Evolutionary conservation across 805 yeast genomes (phyloP), one percentile per base, ranked within the genome.

Genomic region (Kazachstania bromeliacearum): DNA sequence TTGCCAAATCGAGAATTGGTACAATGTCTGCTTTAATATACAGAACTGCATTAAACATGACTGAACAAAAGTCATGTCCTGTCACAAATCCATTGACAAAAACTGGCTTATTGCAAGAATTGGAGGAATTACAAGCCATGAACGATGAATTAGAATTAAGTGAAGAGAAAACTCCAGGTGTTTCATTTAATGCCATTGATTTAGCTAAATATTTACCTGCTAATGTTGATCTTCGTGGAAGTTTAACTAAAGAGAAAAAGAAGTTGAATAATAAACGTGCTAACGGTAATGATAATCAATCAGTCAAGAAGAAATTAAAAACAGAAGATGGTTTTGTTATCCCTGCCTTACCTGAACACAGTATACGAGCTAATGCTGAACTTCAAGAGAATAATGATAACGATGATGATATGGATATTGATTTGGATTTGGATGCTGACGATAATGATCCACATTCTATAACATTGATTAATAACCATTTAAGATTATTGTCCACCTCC

Each of bases 1-100:
- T 81, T 34, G 81, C 79, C 10, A 65, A 68, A 21, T 78, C 80
- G 31, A 68, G 85, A 36, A 59, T 87, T 22, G 97, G 97, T 3
- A 59, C 68, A 5, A 57, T 81, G 2, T 67, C 94, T 0, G 68
- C 92, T 0, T 58, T 66, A 30, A 68, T 92, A 8, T 89, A 83
- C 53, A 65, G 66, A 31, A 56, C 67, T 8, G 75, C 78, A 3
- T 67, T 92, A 39, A 45, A 58, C 13, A 51, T 70, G 27, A 64
- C 82, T 14, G 96, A 85, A 54, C 67, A 63, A 43, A 63, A 62
- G 33, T 70, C 79, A 4, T 72, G 74, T 6, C 57, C 57, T n/a
- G 40, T 52, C 8, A 43, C 42, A 4, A 52, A 70, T 38, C 70
- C 68, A 7, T 57, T 71, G 26, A 50, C 60, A 10, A 51, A 63